Conservation (phyloP, 495 filamentous ascomycete species). For the Annulohypoxylon maeteangense region DNA sequence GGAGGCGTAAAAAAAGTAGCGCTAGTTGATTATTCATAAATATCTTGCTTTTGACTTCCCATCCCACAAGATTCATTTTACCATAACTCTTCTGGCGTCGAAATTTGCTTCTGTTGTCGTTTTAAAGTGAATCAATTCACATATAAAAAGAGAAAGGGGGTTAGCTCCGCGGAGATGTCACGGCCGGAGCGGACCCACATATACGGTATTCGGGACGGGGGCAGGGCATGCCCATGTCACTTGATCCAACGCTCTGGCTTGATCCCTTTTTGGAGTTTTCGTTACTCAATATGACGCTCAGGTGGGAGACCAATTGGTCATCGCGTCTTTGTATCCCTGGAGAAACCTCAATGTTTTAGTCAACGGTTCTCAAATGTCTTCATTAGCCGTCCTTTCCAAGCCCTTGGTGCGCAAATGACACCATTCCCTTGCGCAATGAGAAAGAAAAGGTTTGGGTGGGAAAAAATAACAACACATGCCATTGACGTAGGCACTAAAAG, state of each 20-base stretch:
- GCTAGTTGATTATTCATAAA: too few species aligned
- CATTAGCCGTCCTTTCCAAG: slow-evolving; percentile 5
- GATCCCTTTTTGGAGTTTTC: slow-evolving; percentile 37
- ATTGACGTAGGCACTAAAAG: neutral
- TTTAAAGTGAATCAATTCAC: neutral
- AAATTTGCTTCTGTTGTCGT: neutral
- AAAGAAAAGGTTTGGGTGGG: slow-evolving; percentile 17
- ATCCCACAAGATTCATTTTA: too few species aligned
- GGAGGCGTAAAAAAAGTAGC: too few species aligned
- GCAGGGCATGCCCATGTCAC: slow-evolving; percentile 13
- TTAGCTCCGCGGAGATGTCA: slow-evolving; percentile 38
- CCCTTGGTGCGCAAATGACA: slow-evolving; percentile 19
- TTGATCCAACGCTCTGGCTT: slow-evolving; percentile 21
- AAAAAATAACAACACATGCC: slow-evolving; percentile 8
- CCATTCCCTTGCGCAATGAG: slow-evolving; percentile 28
- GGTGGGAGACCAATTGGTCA: slow-evolving; percentile 33
- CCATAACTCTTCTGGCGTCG: neutral
- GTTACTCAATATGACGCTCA: slow-evolving; percentile 42
- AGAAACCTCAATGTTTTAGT: slow-evolving; percentile 26
- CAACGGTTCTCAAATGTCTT: slow-evolving; percentile 24
- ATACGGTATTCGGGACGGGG: slow-evolving; percentile 40
- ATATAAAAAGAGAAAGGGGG: slow-evolving; percentile 19
- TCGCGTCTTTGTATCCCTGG: slow-evolving; percentile 28
- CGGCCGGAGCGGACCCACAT: slow-evolving; percentile 26
- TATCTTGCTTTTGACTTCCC: too few species aligned